phyloP scores from a whole-genome alignment of 2,329 filamentous ascomycete genomes.

The Septoria linicola region DNA sequence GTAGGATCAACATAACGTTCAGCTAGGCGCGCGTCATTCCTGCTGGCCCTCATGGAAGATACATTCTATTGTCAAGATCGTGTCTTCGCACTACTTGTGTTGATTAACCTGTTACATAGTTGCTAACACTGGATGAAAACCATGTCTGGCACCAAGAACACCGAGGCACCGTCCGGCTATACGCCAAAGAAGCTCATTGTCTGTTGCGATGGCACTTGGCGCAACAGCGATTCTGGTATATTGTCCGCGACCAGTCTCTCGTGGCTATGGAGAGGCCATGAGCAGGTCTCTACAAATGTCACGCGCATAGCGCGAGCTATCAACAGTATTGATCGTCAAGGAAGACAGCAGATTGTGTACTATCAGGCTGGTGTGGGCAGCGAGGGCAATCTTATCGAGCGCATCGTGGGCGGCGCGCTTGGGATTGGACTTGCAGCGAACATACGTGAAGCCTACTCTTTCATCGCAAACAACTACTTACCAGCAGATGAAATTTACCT shows the following conservation, averaged over 20 bases:
- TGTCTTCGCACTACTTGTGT: too few relatives aligned
- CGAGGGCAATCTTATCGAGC: constrained; percentile 34
- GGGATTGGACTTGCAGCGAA: constrained; percentile 43
- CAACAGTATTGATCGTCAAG: constrained; percentile 31
- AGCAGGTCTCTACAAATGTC: constrained; percentile 37
- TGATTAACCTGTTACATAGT: too few relatives aligned
- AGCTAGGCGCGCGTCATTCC: background rate
- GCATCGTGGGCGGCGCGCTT: constrained; percentile 35
- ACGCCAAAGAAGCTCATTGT: constrained; percentile 29
- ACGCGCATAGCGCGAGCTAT: constrained; percentile 39
- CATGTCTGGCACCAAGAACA: background rate
- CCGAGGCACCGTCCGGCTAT: background rate
- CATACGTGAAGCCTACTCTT: constrained; percentile 62
- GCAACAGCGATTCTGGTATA: constrained; percentile 31
- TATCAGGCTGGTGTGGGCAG: constrained; percentile 41
- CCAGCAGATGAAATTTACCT: constrained; percentile 41
- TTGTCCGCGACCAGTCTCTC: constrained; percentile 21
- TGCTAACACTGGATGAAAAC: background rate
- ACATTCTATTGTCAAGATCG: too few relatives aligned
- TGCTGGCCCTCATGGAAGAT: background rate
- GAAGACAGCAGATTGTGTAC: constrained; percentile 39
- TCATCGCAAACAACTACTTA: constrained; percentile 60
- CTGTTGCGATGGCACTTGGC: constrained; percentile 33
- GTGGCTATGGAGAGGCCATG: constrained; percentile 17
- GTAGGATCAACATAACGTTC: background rate